phyloP scores from a whole-genome alignment of 768 basidiomycete genomes.

The Naganishia onofrii region DNA sequence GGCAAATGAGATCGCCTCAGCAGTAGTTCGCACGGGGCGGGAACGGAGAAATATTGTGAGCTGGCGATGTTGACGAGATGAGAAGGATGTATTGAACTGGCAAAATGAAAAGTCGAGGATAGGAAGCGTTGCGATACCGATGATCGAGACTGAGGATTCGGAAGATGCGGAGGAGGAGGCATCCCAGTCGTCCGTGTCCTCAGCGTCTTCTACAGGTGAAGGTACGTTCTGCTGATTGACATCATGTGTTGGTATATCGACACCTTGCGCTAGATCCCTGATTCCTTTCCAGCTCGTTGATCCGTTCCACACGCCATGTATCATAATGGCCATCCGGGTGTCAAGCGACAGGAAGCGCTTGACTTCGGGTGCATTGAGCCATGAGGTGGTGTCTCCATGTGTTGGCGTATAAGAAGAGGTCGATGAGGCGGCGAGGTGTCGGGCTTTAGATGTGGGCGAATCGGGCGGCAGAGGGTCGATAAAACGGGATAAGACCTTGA shows the following conservation, averaged over 20 bases:
- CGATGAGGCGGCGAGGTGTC: background rate
- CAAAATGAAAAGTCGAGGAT: constrained; percentile 17
- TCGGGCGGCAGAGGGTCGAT: constrained; percentile 4
- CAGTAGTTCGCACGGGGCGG: background rate
- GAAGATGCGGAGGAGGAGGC: background rate
- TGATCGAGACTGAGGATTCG: background rate
- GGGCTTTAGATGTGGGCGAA: background rate
- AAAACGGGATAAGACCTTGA: background rate
- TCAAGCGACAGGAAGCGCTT: too few relatives aligned
- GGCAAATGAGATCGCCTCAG: constrained; percentile 12
- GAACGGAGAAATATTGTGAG: background rate
- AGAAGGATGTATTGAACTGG: background rate
- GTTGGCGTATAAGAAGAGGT: too few relatives aligned
- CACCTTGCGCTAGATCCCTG: too few relatives aligned
- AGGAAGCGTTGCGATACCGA: background rate
- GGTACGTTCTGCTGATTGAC: too few relatives aligned
- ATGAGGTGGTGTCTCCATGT: too few relatives aligned
- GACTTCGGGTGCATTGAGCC: too few relatives aligned
- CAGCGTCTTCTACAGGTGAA: background rate
- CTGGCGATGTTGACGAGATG: constrained; percentile 2
- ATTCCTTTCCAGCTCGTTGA: too few relatives aligned
- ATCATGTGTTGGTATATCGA: too few relatives aligned
- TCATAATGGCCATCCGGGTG: too few relatives aligned
- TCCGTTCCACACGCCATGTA: too few relatives aligned
- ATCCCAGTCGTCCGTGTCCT: background rate